These are phyloP conservation scores for Hyaloperonospora arabidopsidis DNA, from an alignment of 352 stramenopile species.

Conservation along the genomic window DNA sequence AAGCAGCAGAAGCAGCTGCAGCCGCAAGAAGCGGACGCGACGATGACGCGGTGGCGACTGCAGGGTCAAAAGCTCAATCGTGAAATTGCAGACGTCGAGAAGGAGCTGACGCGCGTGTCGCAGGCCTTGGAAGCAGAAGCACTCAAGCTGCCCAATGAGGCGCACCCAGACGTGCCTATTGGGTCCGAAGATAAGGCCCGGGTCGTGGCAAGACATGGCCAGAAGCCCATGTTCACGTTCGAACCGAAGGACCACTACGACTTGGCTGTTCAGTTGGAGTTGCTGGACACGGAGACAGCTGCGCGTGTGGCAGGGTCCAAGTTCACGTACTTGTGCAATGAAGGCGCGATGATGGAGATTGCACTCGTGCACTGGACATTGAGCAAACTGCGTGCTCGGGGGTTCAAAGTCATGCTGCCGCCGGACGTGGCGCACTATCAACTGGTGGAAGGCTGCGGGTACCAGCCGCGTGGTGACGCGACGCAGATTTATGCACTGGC, in stretches of 20 bases:
- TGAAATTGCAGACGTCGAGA: conserved; percentile 39
- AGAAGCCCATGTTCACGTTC: conserved; percentile 57
- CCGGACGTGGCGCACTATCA: conserved; percentile 79
- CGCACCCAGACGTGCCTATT: conserved; percentile 58
- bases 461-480: conserved; percentile 77
- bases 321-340: conserved; percentile 82
- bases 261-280: conserved; percentile 49
- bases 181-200: conserved; percentile 50
- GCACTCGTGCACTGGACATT: conserved; percentile 78
- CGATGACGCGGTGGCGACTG: conserved; percentile 16
- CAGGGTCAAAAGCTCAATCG: conserved; percentile 51
- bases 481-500: conserved; percentile 85
- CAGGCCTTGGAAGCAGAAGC: conserved; percentile 54
- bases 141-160: conserved; percentile 72
- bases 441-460: conserved; percentile 79
- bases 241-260: conserved; percentile 63
- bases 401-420: conserved; percentile 69
- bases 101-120: conserved; percentile 35
- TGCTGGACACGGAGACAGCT: conserved; percentile 67
- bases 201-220: conserved; percentile 41
- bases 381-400: conserved; percentile 50
- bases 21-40: conserved; percentile 10
- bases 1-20: too few relatives aligned
- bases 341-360: conserved; percentile 84
- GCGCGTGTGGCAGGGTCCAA: conserved; percentile 71